phyloP scores from a whole-genome alignment of 768 basidiomycete genomes.

The Clitopilus passeckerianus region DNA sequence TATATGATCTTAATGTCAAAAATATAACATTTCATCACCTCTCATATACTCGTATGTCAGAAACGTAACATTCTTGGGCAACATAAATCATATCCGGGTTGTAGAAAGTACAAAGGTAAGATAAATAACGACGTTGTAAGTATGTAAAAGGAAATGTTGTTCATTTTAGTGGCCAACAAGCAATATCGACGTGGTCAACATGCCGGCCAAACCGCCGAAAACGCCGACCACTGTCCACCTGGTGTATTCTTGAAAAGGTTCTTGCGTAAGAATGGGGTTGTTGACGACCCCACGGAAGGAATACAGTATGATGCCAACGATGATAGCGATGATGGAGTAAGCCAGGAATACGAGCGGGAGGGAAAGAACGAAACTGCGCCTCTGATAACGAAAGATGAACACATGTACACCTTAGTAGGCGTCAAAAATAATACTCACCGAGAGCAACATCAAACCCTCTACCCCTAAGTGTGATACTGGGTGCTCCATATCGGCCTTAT shows the following conservation, averaged over 20 bases:
- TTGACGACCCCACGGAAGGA: conserved; percentile 49
- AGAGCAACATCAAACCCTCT: conserved; percentile 47
- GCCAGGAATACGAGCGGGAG: conserved; percentile 71
- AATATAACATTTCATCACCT: not conserved
- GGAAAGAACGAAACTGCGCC: conserved; percentile 60
- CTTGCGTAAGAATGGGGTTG: conserved; percentile 27
- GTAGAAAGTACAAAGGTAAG: not conserved
- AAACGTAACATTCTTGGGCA: not conserved
- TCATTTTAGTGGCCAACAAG: conserved; percentile 14
- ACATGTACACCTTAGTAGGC: not conserved
- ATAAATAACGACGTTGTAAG: not conserved
- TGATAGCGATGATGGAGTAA: conserved; percentile 66
- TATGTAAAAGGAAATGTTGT: not conserved
- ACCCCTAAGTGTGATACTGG: conserved; percentile 46
- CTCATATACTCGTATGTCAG: not conserved
- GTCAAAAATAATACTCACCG: conserved; percentile 26
- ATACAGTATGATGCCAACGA: conserved; percentile 61
- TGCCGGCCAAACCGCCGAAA: conserved; percentile 58
- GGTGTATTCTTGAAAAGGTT: conserved; percentile 54
- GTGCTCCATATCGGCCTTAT: conserved; percentile 61
- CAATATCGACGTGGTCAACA: conserved; percentile 50
- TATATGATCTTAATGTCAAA: not conserved
- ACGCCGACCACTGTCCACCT: conserved; percentile 61
- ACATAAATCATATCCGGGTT: not conserved
- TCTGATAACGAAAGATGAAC: conserved; percentile 23